Percentiles rank a stretch among this genome's conserved stretches.
These are phyloP conservation scores for Nitzschia sp. DNA, from an alignment of 108 stramenopile species.

Conservation along the genomic window DNA sequence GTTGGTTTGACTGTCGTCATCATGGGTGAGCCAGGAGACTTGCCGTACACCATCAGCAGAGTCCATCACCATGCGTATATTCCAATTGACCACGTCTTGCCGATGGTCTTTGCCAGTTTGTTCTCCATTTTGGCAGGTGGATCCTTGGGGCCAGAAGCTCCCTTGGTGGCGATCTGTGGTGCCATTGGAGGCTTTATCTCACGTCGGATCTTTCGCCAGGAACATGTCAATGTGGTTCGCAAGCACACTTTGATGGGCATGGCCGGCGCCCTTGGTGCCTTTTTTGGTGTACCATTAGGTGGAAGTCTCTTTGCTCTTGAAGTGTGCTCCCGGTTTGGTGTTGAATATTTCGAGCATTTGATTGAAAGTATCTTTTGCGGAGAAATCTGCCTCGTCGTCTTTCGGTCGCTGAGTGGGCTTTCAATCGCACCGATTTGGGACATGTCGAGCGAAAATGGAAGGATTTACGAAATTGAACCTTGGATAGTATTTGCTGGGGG, in stretches of 20 bases:
- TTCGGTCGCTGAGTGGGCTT: slow-evolving; percentile 47
- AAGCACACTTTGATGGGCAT: slow-evolving; percentile 77
- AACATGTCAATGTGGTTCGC: slow-evolving; percentile 44
- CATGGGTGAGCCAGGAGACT: slow-evolving; percentile 71
- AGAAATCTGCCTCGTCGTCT: slow-evolving; percentile 55
- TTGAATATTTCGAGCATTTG: slow-evolving; percentile 74
- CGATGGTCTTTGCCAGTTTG: slow-evolving; percentile 62
- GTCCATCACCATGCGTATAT: slow-evolving; percentile 64
- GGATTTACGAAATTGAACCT: slow-evolving; percentile 32
- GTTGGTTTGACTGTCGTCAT: slow-evolving; percentile 57
- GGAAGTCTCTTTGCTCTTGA: slow-evolving; percentile 64
- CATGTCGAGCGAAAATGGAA: not conserved
- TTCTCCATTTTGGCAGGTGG: slow-evolving; percentile 66
- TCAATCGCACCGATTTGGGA: slow-evolving; percentile 60
- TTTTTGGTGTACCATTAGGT: slow-evolving; percentile 66
- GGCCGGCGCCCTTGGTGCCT: slow-evolving; percentile 65
- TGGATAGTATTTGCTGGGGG: slow-evolving; percentile 38
- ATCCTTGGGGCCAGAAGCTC: slow-evolving; percentile 46
- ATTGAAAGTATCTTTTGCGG: slow-evolving; percentile 62
- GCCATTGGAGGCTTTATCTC: slow-evolving; percentile 62
- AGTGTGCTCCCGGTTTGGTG: slow-evolving; percentile 59
- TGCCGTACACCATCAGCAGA: slow-evolving; percentile 64
- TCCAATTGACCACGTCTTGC: slow-evolving; percentile 58
- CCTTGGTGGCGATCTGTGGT: slow-evolving; percentile 48
- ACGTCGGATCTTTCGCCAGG: slow-evolving; percentile 45